These are phyloP conservation scores for Leptographium procerum DNA, from an alignment of 2,329 filamentous ascomycete species.

Conservation along the genomic window DNA sequence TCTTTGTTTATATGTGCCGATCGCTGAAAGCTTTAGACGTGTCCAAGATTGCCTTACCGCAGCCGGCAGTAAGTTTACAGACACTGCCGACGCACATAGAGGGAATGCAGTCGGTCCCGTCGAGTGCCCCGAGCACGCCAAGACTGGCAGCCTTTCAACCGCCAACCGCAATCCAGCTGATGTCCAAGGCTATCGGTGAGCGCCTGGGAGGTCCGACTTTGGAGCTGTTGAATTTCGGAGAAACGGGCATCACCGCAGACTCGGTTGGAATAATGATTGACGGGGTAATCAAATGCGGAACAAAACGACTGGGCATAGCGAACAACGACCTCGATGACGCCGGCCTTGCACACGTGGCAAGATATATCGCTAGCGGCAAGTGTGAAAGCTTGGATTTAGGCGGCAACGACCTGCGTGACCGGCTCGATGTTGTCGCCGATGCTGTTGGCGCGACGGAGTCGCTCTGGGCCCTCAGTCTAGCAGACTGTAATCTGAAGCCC, in stretches of 20 bases:
- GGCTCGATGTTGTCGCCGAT: slow-evolving; percentile 40
- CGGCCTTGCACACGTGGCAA: slow-evolving; percentile 63
- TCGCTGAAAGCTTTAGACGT: slow-evolving; percentile 79
- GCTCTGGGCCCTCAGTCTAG: slow-evolving; percentile 74
- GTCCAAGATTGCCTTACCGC: slow-evolving; percentile 71
- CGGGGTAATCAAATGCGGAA: slow-evolving; percentile 65
- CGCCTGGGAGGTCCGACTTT: slow-evolving; percentile 65
- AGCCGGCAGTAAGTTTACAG: slow-evolving; percentile 7
- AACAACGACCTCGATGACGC: slow-evolving; percentile 67
- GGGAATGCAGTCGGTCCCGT: neutral
- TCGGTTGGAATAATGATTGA: slow-evolving; percentile 71
- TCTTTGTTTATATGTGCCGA: slow-evolving; percentile 84
- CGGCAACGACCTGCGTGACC: slow-evolving; percentile 60
- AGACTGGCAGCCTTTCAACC: slow-evolving; percentile 8
- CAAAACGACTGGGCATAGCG: slow-evolving; percentile 70
- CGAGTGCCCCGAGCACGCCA: slow-evolving; percentile 1
- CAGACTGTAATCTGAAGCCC: slow-evolving; percentile 71
- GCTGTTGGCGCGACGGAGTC: slow-evolving; percentile 42
- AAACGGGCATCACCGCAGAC: slow-evolving; percentile 60
- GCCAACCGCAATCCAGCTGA: slow-evolving; percentile 45
- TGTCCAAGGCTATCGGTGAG: slow-evolving; percentile 66
- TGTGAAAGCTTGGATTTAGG: slow-evolving; percentile 86
- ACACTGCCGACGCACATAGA: neutral
- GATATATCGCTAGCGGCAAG: slow-evolving; percentile 62
- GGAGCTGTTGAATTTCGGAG: slow-evolving; percentile 73